These are phyloP conservation scores for Fusarium secorum DNA, from an alignment of 2,329 filamentous ascomycete species.

Conservation along the genomic window DNA sequence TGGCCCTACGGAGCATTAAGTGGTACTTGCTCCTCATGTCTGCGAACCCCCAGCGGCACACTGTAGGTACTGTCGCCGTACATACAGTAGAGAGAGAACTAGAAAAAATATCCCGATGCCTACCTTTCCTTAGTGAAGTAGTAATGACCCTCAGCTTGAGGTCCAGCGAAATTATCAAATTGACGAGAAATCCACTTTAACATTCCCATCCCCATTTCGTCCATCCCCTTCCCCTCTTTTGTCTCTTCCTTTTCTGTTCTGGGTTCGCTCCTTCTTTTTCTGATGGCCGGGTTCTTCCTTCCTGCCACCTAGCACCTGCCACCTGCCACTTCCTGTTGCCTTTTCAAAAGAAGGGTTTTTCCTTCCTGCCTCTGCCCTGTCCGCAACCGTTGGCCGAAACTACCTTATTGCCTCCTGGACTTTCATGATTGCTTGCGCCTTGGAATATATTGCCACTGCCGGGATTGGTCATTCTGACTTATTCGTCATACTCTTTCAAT, in stretches of 20 bases:
- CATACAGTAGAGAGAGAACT: neutral
- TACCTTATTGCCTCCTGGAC: slow-evolving; percentile 25
- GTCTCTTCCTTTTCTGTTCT: slow-evolving; percentile 24
- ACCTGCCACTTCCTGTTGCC: slow-evolving; percentile 7
- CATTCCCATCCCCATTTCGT: slow-evolving; percentile 35
- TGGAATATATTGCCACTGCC: slow-evolving; percentile 31
- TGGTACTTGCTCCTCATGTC: slow-evolving; percentile 7
- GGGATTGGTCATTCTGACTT: slow-evolving; percentile 25
- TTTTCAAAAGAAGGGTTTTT: slow-evolving; percentile 27
- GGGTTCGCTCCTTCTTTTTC: slow-evolving; percentile 25
- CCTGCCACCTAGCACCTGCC: slow-evolving; percentile 17
- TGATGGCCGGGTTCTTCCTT: slow-evolving; percentile 29
- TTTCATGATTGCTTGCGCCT: slow-evolving; percentile 32
- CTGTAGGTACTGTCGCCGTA: slow-evolving; percentile 23
- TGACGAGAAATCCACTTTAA: slow-evolving; percentile 36
- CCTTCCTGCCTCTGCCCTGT: slow-evolving; percentile 7
- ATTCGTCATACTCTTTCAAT: slow-evolving; percentile 28
- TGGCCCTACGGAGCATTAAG: slow-evolving; percentile 17
- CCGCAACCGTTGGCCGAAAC: slow-evolving; percentile 28
- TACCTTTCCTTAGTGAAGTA: neutral
- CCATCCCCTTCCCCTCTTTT: slow-evolving; percentile 25
- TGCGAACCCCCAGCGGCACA: neutral
- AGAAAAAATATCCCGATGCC: neutral
- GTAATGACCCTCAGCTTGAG: slow-evolving; percentile 3
- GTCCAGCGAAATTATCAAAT: slow-evolving; percentile 35